These are phyloP conservation scores for Botrytis aclada DNA, from an alignment of 2,329 filamentous ascomycete species.

Conservation along the genomic window DNA sequence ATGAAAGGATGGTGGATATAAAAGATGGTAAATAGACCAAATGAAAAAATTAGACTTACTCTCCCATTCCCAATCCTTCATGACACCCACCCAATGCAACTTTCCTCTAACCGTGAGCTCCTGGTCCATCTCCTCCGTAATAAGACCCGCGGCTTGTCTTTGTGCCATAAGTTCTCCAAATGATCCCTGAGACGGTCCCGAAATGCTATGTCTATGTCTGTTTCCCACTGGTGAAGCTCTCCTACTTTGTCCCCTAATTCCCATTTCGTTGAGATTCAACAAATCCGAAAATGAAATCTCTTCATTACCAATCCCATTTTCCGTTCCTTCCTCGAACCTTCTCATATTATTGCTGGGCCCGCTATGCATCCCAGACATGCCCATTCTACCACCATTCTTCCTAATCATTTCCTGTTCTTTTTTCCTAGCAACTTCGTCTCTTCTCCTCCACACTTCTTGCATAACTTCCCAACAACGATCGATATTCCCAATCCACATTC, in stretches of 20 bases:
- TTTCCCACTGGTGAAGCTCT: background rate
- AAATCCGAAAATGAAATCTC: conserved; percentile 35
- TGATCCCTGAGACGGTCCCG: conserved; percentile 17
- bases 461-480: conserved; percentile 63
- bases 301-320: conserved; percentile 24
- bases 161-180: conserved; percentile 22
- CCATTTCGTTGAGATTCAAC: conserved; percentile 34
- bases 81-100: conserved; percentile 68
- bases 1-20: background rate
- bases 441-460: conserved; percentile 63
- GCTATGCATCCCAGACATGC: background rate
- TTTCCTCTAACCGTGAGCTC: conserved; percentile 63
- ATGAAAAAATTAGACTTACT: conserved; percentile 45
- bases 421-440: conserved; percentile 46
- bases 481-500: conserved; percentile 66
- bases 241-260: background rate
- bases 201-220: conserved; percentile 21
- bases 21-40: background rate
- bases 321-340: conserved; percentile 36
- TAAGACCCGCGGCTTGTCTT: conserved; percentile 27
- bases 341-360: conserved; percentile 25
- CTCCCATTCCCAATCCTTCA: conserved; percentile 72
- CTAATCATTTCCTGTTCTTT: conserved; percentile 27
- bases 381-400: conserved; percentile 23
- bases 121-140: conserved; percentile 47